Percentiles rank a stretch among this genome's conserved stretches.
Conservation (phyloP, 257 asterid genomes). For the Solanum sitiens region DNA sequence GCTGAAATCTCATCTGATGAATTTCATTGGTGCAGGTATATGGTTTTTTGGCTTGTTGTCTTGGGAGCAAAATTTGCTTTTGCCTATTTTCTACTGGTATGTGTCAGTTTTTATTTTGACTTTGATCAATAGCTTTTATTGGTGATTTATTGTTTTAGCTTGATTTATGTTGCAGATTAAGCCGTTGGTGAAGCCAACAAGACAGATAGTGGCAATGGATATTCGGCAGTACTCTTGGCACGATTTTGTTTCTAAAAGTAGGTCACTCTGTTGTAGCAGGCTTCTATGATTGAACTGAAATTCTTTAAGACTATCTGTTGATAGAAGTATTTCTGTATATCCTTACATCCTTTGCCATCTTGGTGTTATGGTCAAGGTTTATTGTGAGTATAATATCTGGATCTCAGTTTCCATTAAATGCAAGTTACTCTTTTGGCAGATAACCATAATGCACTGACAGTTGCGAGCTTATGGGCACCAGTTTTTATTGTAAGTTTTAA, state of each 20-base stretch:
- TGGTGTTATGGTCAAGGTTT: background rate
- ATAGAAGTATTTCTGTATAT: background rate
- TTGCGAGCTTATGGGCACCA: constrained; percentile 90
- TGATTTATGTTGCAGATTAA: constrained; percentile 46
- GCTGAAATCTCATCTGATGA: background rate
- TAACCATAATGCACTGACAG: constrained; percentile 76
- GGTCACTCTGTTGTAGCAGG: constrained; percentile 11
- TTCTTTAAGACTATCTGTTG: background rate
- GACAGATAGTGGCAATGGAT: constrained; percentile 29
- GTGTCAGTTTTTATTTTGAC: constrained; percentile 15
- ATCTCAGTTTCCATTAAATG: background rate
- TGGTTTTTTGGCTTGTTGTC: constrained; percentile 80
- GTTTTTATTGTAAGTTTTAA: constrained; percentile 64
- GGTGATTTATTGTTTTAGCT: background rate
- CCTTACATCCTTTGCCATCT: background rate
- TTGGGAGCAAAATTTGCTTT: constrained; percentile 82
- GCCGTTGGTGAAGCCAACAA: constrained; percentile 75
- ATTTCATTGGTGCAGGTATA: constrained; percentile 51
- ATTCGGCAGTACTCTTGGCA: constrained; percentile 71
- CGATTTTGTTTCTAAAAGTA: constrained; percentile 73
- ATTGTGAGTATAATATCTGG: background rate
- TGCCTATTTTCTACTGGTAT: constrained; percentile 83
- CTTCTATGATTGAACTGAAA: background rate
- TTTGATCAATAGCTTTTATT: background rate
- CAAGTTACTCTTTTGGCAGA: constrained; percentile 34